Evolutionary conservation across 2,329 filamentous ascomycete species (phyloP), one percentile per base, ranked within the genome.

Genomic region (Fusarium pininemorale): DNA sequence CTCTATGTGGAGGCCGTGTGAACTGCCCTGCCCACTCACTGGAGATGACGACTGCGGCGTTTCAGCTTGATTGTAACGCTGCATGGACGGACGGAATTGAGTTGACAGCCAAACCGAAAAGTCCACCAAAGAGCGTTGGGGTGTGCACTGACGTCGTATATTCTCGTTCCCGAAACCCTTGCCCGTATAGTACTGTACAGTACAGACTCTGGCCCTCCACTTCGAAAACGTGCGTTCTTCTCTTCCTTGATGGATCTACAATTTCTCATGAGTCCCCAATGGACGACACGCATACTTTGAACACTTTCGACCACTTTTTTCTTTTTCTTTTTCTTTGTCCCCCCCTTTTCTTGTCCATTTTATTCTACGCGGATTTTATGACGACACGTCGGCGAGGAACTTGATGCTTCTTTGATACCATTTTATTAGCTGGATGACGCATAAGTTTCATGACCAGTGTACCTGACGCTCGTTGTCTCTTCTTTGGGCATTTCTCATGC

Each of bases 1-100:
- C 85, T 98, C 32, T 93, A 91, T 75, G 92, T 93, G 38, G 89
- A 91, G 74, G 83, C 85, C 62, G 82, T 84, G 70, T 89, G 81
- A 83, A 56, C 54, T 35, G 38, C 39, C 37, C 63, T 41, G 38
- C 39, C 39, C 47, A 38, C 48, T 37, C 47, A 41, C 51, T 37
- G 28, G 30, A 41, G 58, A 60, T 70, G 65, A 73, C 67, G 64
- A 69, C 59, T 35, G 63, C 55, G 45, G 32, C 58, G 74, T 75
- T 77, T 78, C 74, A 73, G 66, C 63, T 75, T 75, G 59, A 64
- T 65, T 68, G 60, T 51, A 73, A 72, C 53, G 39, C 48, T 59
- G 45, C 41, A 63, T 70, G 39, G n/a, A 45, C 45, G 59, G 60
- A 70, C 45, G 59, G 60, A 70, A 63, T 35, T 50, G 60, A 58